Conservation (phyloP, 1,284 basidiomycete species). For the Acaromyces ingoldii region DNA sequence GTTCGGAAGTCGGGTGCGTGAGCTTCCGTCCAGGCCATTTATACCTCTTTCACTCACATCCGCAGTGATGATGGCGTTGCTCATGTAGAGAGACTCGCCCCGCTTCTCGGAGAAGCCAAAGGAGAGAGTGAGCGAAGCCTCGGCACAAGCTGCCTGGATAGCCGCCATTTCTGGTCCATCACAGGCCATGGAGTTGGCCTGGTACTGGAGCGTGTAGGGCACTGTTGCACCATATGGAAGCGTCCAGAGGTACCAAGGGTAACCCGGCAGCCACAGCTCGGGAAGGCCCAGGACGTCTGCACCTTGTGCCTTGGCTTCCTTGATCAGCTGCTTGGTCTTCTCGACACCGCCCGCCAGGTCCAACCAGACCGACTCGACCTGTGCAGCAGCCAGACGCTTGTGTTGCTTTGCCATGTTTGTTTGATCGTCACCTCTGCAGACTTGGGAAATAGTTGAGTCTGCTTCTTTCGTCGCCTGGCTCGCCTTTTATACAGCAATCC, state of each 20-base stretch:
- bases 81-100: constrained; percentile 1
- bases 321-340: constrained; percentile 6
- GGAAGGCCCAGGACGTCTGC: constrained; percentile 8
- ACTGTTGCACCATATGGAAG: constrained; percentile 3
- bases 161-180: constrained; percentile 3
- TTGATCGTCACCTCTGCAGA: too few relatives aligned
- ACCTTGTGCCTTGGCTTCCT: constrained; percentile 5
- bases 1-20: background rate
- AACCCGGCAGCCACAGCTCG: constrained; percentile 9
- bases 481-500: too few relatives aligned
- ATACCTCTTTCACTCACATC: background rate
- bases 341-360: background rate
- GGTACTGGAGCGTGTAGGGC: constrained; percentile 4
- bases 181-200: background rate
- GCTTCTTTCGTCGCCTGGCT: too few relatives aligned
- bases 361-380: constrained; percentile 8
- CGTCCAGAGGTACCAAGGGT: constrained; percentile 8
- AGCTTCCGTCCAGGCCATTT: background rate
- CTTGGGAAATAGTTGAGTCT: too few relatives aligned
- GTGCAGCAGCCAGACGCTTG: constrained; percentile 3
- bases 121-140: background rate
- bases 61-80: constrained; percentile 1
- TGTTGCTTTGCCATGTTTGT: too few relatives aligned
- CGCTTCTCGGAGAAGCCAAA: constrained; percentile 8
- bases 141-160: background rate